Evolutionary conservation across 176 grass and related monocot species (phyloP).

Genomic region (Alloteropsis semialata): DNA sequence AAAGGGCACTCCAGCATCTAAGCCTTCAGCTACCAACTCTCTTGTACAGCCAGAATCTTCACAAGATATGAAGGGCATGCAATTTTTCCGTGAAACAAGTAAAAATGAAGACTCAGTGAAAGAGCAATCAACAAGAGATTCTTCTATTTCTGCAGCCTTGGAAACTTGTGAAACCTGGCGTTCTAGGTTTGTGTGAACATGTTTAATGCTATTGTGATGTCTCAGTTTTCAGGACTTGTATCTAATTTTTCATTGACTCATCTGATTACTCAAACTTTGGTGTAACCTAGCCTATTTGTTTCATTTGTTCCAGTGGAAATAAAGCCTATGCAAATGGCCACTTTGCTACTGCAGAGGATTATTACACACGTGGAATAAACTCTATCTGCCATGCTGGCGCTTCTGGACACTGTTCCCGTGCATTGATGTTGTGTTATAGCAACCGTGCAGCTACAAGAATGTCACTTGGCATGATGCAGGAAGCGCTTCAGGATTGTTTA

Average conservation of each 20-base stretch:
- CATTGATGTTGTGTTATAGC: constrained; percentile 90
- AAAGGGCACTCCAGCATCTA: constrained; percentile 30
- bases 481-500: constrained; percentile 83
- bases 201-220: constrained; percentile 17
- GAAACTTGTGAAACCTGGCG: constrained; percentile 89
- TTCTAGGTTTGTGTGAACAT: constrained; percentile 53
- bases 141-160: constrained; percentile 33
- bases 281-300: constrained; percentile 25
- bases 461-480: constrained; percentile 79
- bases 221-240: constrained; percentile 2
- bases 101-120: constrained; percentile 30
- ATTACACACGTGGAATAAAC: constrained; percentile 85
- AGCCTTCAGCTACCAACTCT: constrained; percentile 28
- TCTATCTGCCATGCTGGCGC: constrained; percentile 48
- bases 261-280: constrained; percentile 9
- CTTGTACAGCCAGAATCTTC: constrained; percentile 32
- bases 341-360: constrained; percentile 79
- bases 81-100: constrained; percentile 34
- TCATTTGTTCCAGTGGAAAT: constrained; percentile 77
- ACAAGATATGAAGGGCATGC: constrained; percentile 36
- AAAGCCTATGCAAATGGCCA: constrained; percentile 88
- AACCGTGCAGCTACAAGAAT: constrained; percentile 95
- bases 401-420: constrained; percentile 47
- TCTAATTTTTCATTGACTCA: neutral
- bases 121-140: constrained; percentile 25